A percentile compares a stretch with the other conserved stretches of the same genome.
phyloP scores from a whole-genome alignment of 2,329 filamentous ascomycete species.

The Aspergillus aculeatinus region DNA sequence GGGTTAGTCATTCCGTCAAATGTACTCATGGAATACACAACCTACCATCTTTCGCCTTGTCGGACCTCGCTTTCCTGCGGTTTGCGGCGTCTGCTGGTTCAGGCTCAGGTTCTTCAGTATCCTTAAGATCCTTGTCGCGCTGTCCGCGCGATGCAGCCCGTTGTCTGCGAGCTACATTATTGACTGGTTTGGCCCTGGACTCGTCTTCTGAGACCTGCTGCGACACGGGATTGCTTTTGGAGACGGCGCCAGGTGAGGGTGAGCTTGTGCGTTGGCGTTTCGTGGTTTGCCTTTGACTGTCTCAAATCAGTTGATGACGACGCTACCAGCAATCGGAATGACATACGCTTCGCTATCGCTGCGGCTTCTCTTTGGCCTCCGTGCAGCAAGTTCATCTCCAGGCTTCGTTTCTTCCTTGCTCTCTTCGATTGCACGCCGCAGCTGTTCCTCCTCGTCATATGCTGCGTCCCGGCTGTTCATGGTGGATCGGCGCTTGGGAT shows the following conservation, averaged over 20 bases:
- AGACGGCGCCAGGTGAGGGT: constrained; percentile 63
- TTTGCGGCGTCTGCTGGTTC: constrained; percentile 72
- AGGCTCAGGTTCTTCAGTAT: constrained; percentile 64
- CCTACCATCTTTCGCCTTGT: constrained; percentile 80
- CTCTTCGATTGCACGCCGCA: constrained; percentile 87
- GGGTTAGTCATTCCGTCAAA: constrained; percentile 28
- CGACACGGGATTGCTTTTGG: constrained; percentile 48
- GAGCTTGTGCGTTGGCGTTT: constrained; percentile 86
- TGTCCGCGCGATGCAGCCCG: constrained; percentile 57
- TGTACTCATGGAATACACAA: constrained; percentile 24
- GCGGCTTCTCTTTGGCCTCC: constrained; percentile 76
- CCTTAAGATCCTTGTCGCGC: constrained; percentile 49
- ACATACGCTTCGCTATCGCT: constrained; percentile 95
- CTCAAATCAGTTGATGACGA: constrained; percentile 26
- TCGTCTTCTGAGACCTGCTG: constrained; percentile 66
- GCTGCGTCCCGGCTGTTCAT: constrained; percentile 96
- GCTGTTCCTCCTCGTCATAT: constrained; percentile 89
- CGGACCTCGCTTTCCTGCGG: constrained; percentile 78
- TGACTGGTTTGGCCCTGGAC: constrained; percentile 39
- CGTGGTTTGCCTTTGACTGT: constrained; percentile 66
- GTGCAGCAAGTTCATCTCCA: constrained; percentile 54
- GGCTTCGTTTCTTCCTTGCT: constrained; percentile 77
- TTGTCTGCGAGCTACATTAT: constrained; percentile 55
- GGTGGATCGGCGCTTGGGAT: constrained; percentile 83
- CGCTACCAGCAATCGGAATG: constrained; percentile 18